Evolutionary conservation across 495 filamentous ascomycete species (phyloP).

Genomic region (Penicillium robsamsonii): DNA sequence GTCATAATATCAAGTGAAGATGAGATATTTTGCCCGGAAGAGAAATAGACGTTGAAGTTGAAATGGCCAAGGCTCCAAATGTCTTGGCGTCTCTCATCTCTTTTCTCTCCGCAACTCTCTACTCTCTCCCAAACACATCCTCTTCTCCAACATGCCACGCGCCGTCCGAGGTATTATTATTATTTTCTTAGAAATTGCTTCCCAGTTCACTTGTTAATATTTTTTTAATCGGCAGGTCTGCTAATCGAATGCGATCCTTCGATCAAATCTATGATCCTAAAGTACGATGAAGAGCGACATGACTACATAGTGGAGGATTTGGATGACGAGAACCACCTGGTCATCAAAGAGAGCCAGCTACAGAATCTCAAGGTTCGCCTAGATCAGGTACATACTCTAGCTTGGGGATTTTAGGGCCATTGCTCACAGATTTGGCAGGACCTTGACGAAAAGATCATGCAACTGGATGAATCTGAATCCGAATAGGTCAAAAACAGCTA

Average conservation of each 20-base stretch:
- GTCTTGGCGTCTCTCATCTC: constrained; percentile 20
- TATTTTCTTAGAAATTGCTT: no score
- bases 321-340: constrained; percentile 65
- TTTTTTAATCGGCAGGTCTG: constrained; percentile 48
- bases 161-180: constrained; percentile 48
- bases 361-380: constrained; percentile 56
- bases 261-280: constrained; percentile 73
- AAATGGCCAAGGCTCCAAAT: background rate
- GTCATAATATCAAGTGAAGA: no score
- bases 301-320: constrained; percentile 76
- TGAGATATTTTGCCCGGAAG: no score
- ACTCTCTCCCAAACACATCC: background rate
- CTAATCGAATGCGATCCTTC: constrained; percentile 76
- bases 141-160: constrained; percentile 41
- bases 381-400: constrained; percentile 51
- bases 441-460: constrained; percentile 54
- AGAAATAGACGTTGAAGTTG: background rate
- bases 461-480: constrained; percentile 52
- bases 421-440: constrained; percentile 34
- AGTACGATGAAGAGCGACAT: constrained; percentile 65
- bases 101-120: background rate
- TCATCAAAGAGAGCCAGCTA: constrained; percentile 71
- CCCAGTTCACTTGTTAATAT: background rate
- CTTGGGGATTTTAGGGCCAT: background rate
- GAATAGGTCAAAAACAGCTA: constrained; percentile 28